phyloP scores from a whole-genome alignment of 495 filamentous ascomycete species.

The Talaromyces wortmannii region DNA sequence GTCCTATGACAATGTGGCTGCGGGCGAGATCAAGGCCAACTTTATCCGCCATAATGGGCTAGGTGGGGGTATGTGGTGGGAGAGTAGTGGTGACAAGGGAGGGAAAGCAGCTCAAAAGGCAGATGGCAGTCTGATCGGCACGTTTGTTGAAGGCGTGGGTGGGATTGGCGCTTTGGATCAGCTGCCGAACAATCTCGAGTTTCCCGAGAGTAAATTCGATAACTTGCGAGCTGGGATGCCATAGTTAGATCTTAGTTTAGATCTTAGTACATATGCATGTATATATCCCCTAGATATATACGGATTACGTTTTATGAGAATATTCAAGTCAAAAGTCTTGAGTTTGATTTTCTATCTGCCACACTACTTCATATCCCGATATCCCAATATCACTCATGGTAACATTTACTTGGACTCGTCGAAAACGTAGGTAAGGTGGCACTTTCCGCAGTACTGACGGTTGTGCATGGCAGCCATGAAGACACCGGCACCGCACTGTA shows the following conservation, averaged over 20 bases:
- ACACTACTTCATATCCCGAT: constrained; percentile 14
- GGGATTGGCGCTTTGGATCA: constrained; percentile 45
- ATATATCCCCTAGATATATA: not conserved
- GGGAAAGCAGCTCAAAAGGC: constrained; percentile 32
- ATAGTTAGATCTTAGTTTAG: constrained; percentile 1
- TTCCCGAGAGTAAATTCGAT: constrained; percentile 73
- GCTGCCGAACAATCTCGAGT: constrained; percentile 60
- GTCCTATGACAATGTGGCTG: constrained; percentile 64
- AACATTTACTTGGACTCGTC: constrained; percentile 64
- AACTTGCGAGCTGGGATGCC: constrained; percentile 51
- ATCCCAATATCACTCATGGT: constrained; percentile 6
- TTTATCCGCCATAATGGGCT: constrained; percentile 60
- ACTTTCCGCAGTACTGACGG: constrained; percentile 98
- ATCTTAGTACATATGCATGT: not conserved
- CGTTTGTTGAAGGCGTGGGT: constrained; percentile 45
- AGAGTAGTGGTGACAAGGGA: constrained; percentile 71
- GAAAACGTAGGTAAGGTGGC: constrained; percentile 99
- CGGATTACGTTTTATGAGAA: no score
- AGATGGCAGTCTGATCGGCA: constrained; percentile 55
- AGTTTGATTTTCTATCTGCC: constrained; percentile 10
- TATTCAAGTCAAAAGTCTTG: not conserved
- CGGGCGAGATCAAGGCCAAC: constrained; percentile 53
- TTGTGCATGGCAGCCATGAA: constrained; percentile 99
- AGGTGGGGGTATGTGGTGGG: constrained; percentile 94
- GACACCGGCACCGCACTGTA: constrained; percentile 94